Evolutionary conservation across 129 eudicot genomes (phyloP).

Genomic region (Centella asiatica): DNA sequence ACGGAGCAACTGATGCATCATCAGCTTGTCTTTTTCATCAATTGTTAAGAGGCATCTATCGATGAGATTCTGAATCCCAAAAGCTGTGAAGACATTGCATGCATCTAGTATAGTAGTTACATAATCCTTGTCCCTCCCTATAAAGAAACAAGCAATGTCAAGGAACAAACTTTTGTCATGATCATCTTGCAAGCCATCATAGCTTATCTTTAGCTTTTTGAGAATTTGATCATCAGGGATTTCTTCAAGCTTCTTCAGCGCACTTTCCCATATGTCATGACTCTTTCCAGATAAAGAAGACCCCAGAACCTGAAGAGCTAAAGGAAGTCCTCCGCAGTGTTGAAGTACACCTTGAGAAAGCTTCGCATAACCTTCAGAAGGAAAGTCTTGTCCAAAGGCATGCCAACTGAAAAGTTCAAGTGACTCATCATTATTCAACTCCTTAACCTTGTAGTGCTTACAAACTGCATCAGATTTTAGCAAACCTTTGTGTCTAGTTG

Average conservation of each 20-base stretch:
- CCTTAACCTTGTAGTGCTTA: background rate
- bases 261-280: slow-evolving; percentile 14
- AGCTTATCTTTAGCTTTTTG: slow-evolving; percentile 24
- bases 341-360: slow-evolving; percentile 12
- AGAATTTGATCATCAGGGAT: slow-evolving; percentile 22
- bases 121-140: slow-evolving; percentile 20
- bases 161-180: slow-evolving; percentile 23
- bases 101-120: slow-evolving; percentile 13
- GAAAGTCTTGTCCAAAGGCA: slow-evolving; percentile 22
- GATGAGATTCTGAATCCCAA: slow-evolving; percentile 29
- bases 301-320: slow-evolving; percentile 26
- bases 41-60: slow-evolving; percentile 24
- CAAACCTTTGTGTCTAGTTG: slow-evolving; percentile 15
- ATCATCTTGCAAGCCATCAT: slow-evolving; percentile 21
- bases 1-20: slow-evolving; percentile 29
- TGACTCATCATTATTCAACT: slow-evolving; percentile 11
- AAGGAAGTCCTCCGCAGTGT: slow-evolving; percentile 26
- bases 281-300: slow-evolving; percentile 23
- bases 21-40: slow-evolving; percentile 14
- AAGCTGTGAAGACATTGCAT: slow-evolving; percentile 12
- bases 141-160: slow-evolving; percentile 23
- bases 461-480: slow-evolving; percentile 3
- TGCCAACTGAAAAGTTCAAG: slow-evolving; percentile 26
- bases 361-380: slow-evolving; percentile 9
- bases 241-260: slow-evolving; percentile 19